These are phyloP conservation scores for Candida ascalaphidarum DNA, from an alignment of 805 yeast genomes.

Conservation along the genomic window DNA sequence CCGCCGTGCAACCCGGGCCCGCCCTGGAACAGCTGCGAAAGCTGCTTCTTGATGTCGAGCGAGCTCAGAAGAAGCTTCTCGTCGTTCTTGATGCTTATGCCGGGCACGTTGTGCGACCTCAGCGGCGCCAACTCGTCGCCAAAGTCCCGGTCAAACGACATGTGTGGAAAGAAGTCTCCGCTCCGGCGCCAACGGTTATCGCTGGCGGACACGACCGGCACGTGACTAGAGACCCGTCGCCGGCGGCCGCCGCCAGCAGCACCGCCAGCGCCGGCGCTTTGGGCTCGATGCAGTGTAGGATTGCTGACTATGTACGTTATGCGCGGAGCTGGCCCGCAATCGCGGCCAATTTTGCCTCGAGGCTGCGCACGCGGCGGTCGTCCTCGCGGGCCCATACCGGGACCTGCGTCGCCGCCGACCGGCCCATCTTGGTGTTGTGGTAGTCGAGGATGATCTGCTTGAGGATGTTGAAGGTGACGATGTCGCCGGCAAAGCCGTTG, in stretches of 20 bases:
- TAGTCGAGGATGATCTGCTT: slow-evolving; percentile 27
- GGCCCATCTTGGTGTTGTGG: slow-evolving; percentile 23
- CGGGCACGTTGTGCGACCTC: slow-evolving; percentile 15
- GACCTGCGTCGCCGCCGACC: slow-evolving; percentile 11
- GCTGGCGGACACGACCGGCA: too few species aligned
- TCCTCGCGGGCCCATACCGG: slow-evolving; percentile 32
- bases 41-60: slow-evolving; percentile 31
- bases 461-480: slow-evolving; percentile 24
- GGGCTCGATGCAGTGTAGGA: too few species aligned
- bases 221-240: too few species aligned
- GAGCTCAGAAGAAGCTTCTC: slow-evolving; percentile 20
- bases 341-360: slow-evolving; percentile 6
- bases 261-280: too few species aligned
- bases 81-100: slow-evolving; percentile 16
- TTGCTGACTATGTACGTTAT: too few species aligned
- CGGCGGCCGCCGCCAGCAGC: too few species aligned
- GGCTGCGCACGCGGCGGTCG: slow-evolving; percentile 17
- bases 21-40: slow-evolving; percentile 27
- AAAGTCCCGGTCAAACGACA: too few species aligned
- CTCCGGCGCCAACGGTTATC: too few species aligned
- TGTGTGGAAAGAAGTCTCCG: too few species aligned
- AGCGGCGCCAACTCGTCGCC: slow-evolving; percentile 5
- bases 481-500: slow-evolving; percentile 32
- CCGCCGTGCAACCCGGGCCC: slow-evolving; percentile 17
- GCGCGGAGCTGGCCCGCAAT: too few species aligned